Evolutionary conservation across 352 stramenopile genomes (phyloP), one percentile per base, ranked within the genome.

Genomic region (Globisporangium orthogonon): DNA sequence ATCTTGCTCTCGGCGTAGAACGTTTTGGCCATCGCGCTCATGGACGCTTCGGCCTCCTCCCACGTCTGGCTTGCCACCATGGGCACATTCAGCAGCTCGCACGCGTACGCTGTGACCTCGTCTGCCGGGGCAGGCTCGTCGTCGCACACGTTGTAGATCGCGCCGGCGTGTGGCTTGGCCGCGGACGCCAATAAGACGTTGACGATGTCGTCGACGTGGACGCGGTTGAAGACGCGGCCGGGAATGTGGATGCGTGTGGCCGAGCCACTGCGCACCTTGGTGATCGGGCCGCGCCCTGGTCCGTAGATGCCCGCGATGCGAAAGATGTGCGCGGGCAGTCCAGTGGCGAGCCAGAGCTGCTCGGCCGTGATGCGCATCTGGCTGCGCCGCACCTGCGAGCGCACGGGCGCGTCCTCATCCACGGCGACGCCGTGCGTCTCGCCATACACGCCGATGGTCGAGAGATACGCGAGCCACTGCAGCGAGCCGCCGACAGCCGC

Each of bases 401-500:
- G 56, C 28, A 93, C 74, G 1, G 84, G 76, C n/a, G 83, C 77
- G 4, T 64, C 74, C 67, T 97, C 91, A 15, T 95, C 80, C 43
- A 97, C 88, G 41, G 71, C 85, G 3, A 77, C 65, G 35, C 89
- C 91, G 48, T 92, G 56, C 14, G 82, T 93, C 66, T 97, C 86
- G 14, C 91, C 91, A 61, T 97, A 97, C n/a, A 97, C 91, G n/a
- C 86, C 85, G 54, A 95, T 97, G 29, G 89, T 96, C 35, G 91
- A 97, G 46, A 97, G 66, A 64, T 97, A 97, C 13, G 71, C 91
- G 48, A 95, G 63, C 89, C 89, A 97, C 30, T 75, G 58, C n/a
- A 95, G 61, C 52, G 71, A 85, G 41, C 64, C 50, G 35, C 70
- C 61, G 7, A 78, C 71, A 5, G 55, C 66, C 30, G 52, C 56